Conservation (phyloP, 169 alveolate species). For the Perkinsus chesapeaki region DNA sequence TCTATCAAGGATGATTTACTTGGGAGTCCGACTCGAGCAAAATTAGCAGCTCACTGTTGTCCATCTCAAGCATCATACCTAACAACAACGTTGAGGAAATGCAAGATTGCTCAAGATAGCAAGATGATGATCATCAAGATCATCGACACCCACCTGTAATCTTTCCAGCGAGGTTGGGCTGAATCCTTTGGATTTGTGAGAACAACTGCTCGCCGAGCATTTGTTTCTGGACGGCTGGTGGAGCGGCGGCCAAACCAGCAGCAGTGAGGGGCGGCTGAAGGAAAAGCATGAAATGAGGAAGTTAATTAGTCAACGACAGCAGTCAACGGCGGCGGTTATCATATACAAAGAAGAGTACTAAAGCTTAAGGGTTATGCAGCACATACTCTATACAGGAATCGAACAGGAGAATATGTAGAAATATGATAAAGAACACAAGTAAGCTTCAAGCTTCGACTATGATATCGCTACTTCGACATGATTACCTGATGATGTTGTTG, state of each 20-base stretch:
- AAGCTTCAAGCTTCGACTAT: background rate
- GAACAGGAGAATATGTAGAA: no score
- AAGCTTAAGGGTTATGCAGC: no score
- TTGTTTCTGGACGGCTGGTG: conserved; percentile 82
- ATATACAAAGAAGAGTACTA: no score
- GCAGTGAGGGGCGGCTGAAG: background rate
- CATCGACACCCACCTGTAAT: background rate
- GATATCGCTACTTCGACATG: no score
- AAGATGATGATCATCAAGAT: background rate
- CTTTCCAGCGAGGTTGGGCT: conserved; percentile 87
- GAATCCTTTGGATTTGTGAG: conserved; percentile 80
- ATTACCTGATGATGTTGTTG: background rate
- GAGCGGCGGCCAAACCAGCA: conserved; percentile 54
- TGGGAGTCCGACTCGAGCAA: conserved; percentile 76
- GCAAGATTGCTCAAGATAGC: background rate
- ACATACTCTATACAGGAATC: no score
- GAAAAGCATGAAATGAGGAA: no score
- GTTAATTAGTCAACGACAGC: no score
- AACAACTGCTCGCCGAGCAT: conserved; percentile 83
- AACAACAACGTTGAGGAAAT: conserved; percentile 23
- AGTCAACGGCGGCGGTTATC: no score
- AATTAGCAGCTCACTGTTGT: conserved; percentile 79
- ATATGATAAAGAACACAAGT: background rate
- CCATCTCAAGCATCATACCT: conserved; percentile 95
- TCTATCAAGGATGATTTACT: background rate